These are phyloP conservation scores for Plasmodium chabaudi DNA, from an alignment of 169 alveolate species.

Conservation along the genomic window DNA sequence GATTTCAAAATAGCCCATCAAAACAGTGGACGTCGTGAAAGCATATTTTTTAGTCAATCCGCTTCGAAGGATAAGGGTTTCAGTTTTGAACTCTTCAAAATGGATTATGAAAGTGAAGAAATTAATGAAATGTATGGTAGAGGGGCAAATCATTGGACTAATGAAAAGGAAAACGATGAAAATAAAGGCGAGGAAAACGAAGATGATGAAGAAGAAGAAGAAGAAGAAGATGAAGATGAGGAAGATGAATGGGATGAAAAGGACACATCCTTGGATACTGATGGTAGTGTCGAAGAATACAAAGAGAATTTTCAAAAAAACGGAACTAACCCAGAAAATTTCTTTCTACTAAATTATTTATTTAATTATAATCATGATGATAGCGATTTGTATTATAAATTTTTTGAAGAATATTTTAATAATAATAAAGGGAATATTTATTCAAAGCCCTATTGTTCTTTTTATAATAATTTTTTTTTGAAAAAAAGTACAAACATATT, in stretches of 20 bases:
- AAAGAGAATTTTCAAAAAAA: not conserved
- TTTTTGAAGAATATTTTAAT: conserved; percentile 72
- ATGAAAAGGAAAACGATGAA: not conserved
- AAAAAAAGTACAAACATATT: conserved; percentile 42
- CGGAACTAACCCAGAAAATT: not conserved
- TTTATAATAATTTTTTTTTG: conserved; percentile 44
- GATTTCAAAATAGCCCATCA: conserved; percentile 40
- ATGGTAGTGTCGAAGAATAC: not conserved
- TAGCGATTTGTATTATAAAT: conserved; percentile 48
- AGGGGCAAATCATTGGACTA: not conserved
- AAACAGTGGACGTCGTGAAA: not conserved
- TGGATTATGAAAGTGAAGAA: conserved; percentile 31
- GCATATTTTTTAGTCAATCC: not conserved
- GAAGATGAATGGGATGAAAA: conserved; percentile 2
- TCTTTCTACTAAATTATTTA: conserved; percentile 16
- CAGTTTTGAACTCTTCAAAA: conserved; percentile 30
- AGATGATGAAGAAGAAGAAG: conserved; percentile 7
- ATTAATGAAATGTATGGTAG: not conserved
- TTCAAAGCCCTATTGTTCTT: conserved; percentile 42
- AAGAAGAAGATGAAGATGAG: not conserved
- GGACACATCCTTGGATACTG: not conserved
- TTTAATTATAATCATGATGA: conserved; percentile 60
- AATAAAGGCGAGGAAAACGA: not conserved
- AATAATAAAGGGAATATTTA: conserved; percentile 47
- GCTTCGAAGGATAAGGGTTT: not conserved